phyloP scores from a whole-genome alignment of 2,329 filamentous ascomycete genomes.

The Biscogniauxia sp. region DNA sequence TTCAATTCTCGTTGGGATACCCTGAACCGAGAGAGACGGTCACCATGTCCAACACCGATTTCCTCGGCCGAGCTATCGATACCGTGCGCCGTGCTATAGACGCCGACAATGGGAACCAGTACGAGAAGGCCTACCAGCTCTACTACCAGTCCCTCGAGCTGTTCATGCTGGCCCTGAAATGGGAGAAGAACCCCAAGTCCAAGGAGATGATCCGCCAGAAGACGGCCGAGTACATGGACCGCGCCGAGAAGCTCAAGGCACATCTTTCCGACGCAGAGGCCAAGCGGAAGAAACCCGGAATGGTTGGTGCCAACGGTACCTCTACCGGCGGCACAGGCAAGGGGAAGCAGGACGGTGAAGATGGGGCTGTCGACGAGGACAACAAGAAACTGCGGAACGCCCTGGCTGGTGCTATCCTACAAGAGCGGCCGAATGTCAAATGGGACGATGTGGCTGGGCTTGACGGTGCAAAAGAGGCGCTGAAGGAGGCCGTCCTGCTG shows the following conservation, averaged over 20 bases:
- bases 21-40: conserved; percentile 1
- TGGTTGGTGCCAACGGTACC: conserved; percentile 71
- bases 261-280: conserved; percentile 75
- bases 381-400: conserved; percentile 93
- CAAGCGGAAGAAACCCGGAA: conserved; percentile 67
- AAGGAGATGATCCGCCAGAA: conserved; percentile 98
- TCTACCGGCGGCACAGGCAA: conserved; percentile 61
- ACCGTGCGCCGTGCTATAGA: conserved; percentile 98
- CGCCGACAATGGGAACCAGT: conserved; percentile 90
- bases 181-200: conserved; percentile 97
- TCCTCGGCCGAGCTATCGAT: conserved; percentile 93
- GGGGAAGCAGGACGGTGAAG: conserved; percentile 50
- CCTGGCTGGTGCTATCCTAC: conserved; percentile 85
- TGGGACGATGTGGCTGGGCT: conserved; percentile 98
- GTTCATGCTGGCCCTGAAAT: conserved; percentile 98
- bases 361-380: conserved; percentile 74
- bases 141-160: conserved; percentile 97
- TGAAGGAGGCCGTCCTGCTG: conserved; percentile 96
- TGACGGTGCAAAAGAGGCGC: conserved; percentile 89
- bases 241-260: conserved; percentile 94
- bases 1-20: neutral
- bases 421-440: conserved; percentile 92
- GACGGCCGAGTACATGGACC: conserved; percentile 96
- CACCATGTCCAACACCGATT: conserved; percentile 92
- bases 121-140: conserved; percentile 92